Evolutionary conservation across 805 yeast species (phyloP), one percentile per base, ranked within the genome.

Genomic region (Saccharomycopsis malanga): DNA sequence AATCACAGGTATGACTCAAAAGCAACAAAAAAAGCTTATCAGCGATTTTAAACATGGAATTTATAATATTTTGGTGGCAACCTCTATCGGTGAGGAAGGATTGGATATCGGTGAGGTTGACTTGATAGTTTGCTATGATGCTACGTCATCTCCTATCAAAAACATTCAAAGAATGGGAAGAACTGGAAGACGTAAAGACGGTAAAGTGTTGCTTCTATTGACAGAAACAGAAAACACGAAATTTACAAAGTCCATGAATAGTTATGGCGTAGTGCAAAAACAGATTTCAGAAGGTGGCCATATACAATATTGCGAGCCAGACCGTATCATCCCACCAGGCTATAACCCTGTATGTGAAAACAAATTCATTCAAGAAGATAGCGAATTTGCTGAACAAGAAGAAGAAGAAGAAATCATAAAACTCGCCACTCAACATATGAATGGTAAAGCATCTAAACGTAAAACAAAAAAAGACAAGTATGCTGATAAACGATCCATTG

Each of bases 1-100:
- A 52, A 53, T 75, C 17, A 77, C 73, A 38, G 98, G 98, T 5
- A 91, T 93, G 98, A 79, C 77, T 32, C 99, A 93, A 58, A 85
- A 84, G 57, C 72, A 76, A 38, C 99, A 93, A 58, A 87, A 87
- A 55, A 82, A 81, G 47, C 73, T 87, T 9, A 81, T 93, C 24
- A 73, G 73, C 25, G 71, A 80, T 48, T 93, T 93, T 65, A 85
- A 82, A 57, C 58, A 63, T 0, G 96, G 95, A 5, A 70, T 64
- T 1, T 76, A 77, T 57, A 94, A 93, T 59, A 79, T 87, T 6
- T 66, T 93, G 18, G 96, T 93, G 4, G 96, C 98, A 3, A 93
- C 99, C 0, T 88, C 96, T 0, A 91, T 93, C 59, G 99, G 98
- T 40, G 99, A 93, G 62, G 99, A 93, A 69, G 99, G 99, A 39